These are phyloP conservation scores for Candida quercuum DNA, from an alignment of 805 yeast species.

Conservation along the genomic window DNA sequence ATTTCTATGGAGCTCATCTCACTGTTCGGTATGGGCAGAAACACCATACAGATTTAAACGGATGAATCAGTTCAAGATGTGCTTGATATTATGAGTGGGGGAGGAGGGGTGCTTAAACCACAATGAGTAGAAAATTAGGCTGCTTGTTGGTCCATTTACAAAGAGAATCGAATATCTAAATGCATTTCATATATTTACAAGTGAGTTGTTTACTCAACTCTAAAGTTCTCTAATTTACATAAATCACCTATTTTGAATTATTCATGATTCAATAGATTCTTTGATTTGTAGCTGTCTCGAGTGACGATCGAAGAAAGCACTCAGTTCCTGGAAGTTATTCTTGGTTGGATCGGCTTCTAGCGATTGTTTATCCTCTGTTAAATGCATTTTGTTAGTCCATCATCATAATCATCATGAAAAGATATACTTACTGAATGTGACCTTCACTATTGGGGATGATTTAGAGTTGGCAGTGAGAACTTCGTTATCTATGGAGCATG, in stretches of 20 bases:
- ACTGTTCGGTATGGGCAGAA: background rate
- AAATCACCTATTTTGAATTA: background rate
- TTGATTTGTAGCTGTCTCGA: slow-evolving; percentile 72
- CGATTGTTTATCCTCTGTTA: slow-evolving; percentile 60
- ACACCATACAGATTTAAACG: no score
- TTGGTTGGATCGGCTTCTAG: slow-evolving; percentile 61
- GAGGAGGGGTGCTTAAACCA: no score
- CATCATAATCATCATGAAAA: slow-evolving; percentile 1
- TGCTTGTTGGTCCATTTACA: background rate
- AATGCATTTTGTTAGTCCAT: background rate
- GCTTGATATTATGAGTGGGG: no score
- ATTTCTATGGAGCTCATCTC: background rate
- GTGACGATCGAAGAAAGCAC: slow-evolving; percentile 69
- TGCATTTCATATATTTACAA: background rate
- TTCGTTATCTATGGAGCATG: slow-evolving; percentile 59
- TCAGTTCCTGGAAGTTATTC: slow-evolving; percentile 53
- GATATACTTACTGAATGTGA: slow-evolving; percentile 61
- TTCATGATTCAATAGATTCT: slow-evolving; percentile 52
- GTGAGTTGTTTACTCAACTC: background rate
- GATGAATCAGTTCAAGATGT: no score
- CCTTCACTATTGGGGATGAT: slow-evolving; percentile 59
- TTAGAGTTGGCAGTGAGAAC: slow-evolving; percentile 43
- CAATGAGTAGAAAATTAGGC: no score
- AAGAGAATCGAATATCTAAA: no score
- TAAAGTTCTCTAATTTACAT: background rate